These are phyloP conservation scores for Pseudotsuga menziesii DNA, from an alignment of 75 land plant species.

Conservation along the genomic window DNA sequence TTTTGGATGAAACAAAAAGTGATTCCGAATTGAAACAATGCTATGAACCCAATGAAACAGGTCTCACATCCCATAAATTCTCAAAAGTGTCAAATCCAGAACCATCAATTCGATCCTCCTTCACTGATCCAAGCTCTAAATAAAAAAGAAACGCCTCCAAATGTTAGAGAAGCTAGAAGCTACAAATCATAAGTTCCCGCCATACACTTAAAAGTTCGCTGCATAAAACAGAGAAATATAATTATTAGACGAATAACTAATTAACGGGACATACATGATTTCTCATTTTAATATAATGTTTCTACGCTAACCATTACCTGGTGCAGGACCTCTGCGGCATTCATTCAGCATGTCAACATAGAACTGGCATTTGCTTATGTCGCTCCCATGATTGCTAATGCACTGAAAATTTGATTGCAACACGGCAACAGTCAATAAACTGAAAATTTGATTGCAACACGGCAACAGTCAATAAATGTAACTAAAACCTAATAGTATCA, in stretches of 20 bases:
- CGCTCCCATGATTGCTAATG: conserved; percentile 55
- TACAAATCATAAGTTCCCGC: neutral
- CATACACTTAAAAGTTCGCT: neutral
- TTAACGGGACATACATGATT: too few species aligned
- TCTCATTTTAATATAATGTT: neutral
- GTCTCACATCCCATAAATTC: too few species aligned
- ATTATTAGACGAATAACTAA: neutral
- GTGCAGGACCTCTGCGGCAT: conserved; percentile 58
- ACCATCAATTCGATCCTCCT: too few species aligned
- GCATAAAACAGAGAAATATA: conserved; percentile 1
- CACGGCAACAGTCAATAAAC: neutral
- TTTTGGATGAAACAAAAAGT: too few species aligned
- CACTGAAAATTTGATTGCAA: conserved; percentile 43
- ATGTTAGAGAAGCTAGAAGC: too few species aligned
- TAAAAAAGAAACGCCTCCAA: too few species aligned
- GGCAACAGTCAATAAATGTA: neutral
- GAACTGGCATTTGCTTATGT: conserved; percentile 88
- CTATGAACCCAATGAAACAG: too few species aligned
- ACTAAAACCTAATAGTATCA: neutral
- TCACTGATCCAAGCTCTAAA: too few species aligned
- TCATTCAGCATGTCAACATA: conserved; percentile 83
- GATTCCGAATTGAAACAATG: too few species aligned
- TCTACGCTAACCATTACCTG: neutral
- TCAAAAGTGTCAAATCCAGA: too few species aligned
- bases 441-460: conserved; percentile 17